Percentiles rank a stretch among this genome's conserved stretches.
phyloP scores from a whole-genome alignment of 768 basidiomycete genomes.

The Naematelia encephala region DNA sequence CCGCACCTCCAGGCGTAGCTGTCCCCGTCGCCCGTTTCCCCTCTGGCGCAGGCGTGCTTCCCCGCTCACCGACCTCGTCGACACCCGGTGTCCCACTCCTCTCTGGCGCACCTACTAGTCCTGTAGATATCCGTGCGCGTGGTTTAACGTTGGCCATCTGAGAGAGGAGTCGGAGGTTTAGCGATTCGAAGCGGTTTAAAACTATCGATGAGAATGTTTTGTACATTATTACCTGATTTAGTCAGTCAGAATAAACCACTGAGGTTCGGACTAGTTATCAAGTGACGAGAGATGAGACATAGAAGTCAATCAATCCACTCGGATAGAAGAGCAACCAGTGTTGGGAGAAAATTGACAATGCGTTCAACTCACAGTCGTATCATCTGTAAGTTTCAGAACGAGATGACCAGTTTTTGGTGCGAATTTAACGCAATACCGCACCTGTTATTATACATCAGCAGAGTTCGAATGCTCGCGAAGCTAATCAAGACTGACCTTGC shows the following conservation, averaged over 20 bases:
- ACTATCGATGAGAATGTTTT: slow-evolving; percentile 91
- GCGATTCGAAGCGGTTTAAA: slow-evolving; percentile 90
- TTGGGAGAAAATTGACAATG: background rate
- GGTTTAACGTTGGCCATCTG: slow-evolving; percentile 35
- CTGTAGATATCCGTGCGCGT: slow-evolving; percentile 3
- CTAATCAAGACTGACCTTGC: slow-evolving; percentile 58
- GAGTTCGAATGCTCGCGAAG: no score
- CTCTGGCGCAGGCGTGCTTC: slow-evolving; percentile 18
- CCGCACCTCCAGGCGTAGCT: slow-evolving; percentile 19
- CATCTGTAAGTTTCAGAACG: slow-evolving; percentile 89
- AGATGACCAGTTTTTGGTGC: slow-evolving; percentile 76
- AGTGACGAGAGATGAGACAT: background rate
- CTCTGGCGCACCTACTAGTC: slow-evolving; percentile 4
- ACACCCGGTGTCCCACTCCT: slow-evolving; percentile 25
- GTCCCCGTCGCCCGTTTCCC: slow-evolving; percentile 10
- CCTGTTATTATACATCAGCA: no score
- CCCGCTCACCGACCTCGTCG: slow-evolving; percentile 17
- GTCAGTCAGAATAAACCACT: no score
- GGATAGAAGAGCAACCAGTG: background rate
- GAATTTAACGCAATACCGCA: slow-evolving; percentile 91
- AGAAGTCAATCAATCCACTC: no score
- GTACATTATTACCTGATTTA: slow-evolving; percentile 82
- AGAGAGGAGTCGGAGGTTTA: slow-evolving; percentile 68
- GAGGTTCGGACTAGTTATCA: no score
- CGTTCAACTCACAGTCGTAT: slow-evolving; percentile 67